A percentile compares a stretch with the other conserved stretches of the same genome.
These are phyloP conservation scores for Solanum hybrid DNA, from an alignment of 305 asterid genomes.

Conservation along the genomic window DNA sequence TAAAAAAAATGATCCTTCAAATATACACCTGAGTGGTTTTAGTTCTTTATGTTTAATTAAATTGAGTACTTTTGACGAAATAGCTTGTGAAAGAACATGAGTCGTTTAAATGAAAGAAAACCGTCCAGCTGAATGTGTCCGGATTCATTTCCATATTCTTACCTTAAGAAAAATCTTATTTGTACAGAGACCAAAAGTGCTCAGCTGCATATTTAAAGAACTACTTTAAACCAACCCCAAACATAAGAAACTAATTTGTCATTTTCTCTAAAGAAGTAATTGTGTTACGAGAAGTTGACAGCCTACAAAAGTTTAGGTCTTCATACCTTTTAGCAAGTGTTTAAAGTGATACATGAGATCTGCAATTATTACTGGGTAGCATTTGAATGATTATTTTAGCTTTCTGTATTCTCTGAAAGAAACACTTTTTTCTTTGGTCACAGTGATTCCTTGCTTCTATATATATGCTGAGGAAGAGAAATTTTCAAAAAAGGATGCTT, in stretches of 20 bases:
- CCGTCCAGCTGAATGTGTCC: neutral
- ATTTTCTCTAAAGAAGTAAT: neutral
- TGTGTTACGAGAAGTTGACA: neutral
- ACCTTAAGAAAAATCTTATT: neutral
- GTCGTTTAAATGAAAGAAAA: neutral
- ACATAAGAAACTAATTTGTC: neutral
- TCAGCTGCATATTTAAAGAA: neutral
- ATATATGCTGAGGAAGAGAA: slow-evolving; percentile 46
- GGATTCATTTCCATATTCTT: neutral
- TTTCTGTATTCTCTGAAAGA: neutral
- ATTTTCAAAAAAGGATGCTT: slow-evolving; percentile 21
- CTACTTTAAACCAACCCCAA: neutral
- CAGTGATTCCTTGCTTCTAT: slow-evolving; percentile 91
- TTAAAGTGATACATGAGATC: neutral
- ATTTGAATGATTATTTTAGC: neutral
- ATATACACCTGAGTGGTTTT: neutral
- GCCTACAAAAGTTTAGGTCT: neutral
- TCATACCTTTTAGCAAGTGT: neutral
- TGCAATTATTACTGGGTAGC: neutral
- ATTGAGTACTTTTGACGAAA: neutral
- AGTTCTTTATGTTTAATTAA: neutral
- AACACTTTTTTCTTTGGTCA: slow-evolving; percentile 11
- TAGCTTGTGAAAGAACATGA: neutral
- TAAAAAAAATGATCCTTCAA: neutral
- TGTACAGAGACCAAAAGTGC: neutral